phyloP scores from a whole-genome alignment of 2,329 filamentous ascomycete species.

The Hymenoscyphus fructigenus region DNA sequence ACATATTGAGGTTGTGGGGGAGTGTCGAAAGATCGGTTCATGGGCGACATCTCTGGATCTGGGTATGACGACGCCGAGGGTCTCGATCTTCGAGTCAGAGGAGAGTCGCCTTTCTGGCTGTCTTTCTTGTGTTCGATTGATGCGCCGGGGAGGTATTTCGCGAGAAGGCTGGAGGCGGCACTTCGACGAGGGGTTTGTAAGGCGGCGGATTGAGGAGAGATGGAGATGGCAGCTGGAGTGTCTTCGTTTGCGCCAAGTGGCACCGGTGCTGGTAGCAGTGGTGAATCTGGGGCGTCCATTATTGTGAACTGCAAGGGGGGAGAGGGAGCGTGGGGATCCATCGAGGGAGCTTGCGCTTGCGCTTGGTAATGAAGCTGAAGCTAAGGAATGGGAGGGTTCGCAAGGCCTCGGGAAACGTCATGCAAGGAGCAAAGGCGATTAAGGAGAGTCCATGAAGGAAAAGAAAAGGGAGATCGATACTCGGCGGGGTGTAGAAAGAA shows the following conservation, averaged over 20 bases:
- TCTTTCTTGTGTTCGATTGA: conserved; percentile 34
- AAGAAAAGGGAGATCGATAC: neutral
- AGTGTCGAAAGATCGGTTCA: conserved; percentile 12
- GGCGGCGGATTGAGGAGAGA: conserved; percentile 3
- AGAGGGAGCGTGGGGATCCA: neutral
- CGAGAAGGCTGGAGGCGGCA: conserved; percentile 31
- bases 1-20: neutral
- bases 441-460: conserved; percentile 2
- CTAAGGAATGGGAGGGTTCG: neutral
- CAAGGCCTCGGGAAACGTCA: neutral
- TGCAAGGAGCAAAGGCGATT: neutral
- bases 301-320: conserved; percentile 9
- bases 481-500: neutral
- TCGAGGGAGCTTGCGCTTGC: neutral
- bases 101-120: conserved; percentile 6
- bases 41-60: conserved; percentile 14
- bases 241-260: neutral
- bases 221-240: neutral
- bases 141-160: conserved; percentile 30
- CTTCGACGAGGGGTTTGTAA: conserved; percentile 9
- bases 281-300: conserved; percentile 11
- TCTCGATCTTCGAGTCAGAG: neutral
- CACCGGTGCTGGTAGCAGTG: neutral
- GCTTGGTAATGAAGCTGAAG: neutral
- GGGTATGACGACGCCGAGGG: conserved; percentile 15